Evolutionary conservation across 106 monocot species (phyloP).

Genomic region (Posidonia australis): DNA sequence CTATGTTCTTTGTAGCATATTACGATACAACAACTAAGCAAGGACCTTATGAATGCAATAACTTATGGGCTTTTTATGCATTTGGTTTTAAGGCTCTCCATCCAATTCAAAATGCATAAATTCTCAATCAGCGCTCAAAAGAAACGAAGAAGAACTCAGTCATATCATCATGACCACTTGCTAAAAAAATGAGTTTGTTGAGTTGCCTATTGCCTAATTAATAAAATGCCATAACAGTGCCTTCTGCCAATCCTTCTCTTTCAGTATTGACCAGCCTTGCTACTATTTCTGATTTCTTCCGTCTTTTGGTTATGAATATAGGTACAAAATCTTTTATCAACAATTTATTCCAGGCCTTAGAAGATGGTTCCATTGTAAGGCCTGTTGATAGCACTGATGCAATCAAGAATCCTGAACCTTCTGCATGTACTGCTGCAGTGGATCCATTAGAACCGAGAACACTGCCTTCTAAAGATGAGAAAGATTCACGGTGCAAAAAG

Average conservation of each 20-base stretch:
- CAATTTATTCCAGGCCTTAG: constrained; percentile 46
- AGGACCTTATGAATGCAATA: no score
- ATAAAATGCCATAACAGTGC: no score
- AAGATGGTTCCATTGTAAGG: constrained; percentile 39
- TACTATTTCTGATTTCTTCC: constrained; percentile 4
- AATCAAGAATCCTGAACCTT: constrained; percentile 22
- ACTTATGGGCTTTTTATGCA: no score
- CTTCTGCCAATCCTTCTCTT: neutral
- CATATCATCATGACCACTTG: no score
- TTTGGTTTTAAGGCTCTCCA: no score
- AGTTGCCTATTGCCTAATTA: no score
- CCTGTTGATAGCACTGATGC: constrained; percentile 17
- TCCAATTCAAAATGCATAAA: no score
- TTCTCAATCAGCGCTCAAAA: no score
- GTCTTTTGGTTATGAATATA: constrained; percentile 20
- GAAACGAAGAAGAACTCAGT: no score
- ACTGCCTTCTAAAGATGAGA: constrained; percentile 21
- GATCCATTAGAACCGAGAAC: constrained; percentile 14
- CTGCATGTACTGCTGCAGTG: constrained; percentile 11
- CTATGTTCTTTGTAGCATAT: no score
- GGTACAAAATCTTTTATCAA: constrained; percentile 43
- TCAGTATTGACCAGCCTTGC: neutral
- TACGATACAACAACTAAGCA: no score
- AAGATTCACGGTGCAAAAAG: neutral
- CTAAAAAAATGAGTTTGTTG: no score